Evolutionary conservation across 768 basidiomycete genomes (phyloP), one percentile per base, ranked within the genome.

Genomic region (Boletus rubroflammeus): DNA sequence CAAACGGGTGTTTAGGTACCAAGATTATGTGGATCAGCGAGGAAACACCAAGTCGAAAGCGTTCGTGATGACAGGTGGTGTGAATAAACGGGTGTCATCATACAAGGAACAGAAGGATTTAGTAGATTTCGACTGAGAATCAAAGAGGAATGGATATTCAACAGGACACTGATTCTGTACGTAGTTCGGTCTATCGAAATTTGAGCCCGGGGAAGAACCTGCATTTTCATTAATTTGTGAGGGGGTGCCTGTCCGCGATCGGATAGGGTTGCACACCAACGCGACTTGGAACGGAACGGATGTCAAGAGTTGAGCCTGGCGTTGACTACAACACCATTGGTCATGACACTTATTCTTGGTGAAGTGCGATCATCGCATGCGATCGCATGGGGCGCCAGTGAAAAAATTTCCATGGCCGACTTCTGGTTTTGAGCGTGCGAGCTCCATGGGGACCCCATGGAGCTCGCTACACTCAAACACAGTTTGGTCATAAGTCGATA

Each of bases 321-420:
- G 28, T 11, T 17, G 47, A 23, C 31, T 2, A 36, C 4, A 34
- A 29, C 14, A 3, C 34, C 25, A 31, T 26, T 41, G 14, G 54
- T 42, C 19, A 32, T 29, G 53, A 34, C 10, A 23, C n/a, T 19
- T 32, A 17, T 41, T 41, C 34, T 28, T n/a, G 35, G 21, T 17
- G 7, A 47, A 29, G 35, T 55, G 53, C 58, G 59, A 25, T 46
- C 13, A 35, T 28, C 58, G 59, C 47, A 35, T 25, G 47, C 23
- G 23, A 17, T 35, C 47, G 17, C 21, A 32, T n/a, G 47, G 17
- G 47, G 5, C 45, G 29, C 31, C 45, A n/a, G n/a, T n/a, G n/a
- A n/a, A n/a, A n/a, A n/a, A n/a, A n/a, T n/a, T n/a, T n/a, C n/a
- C n/a, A n/a, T n/a, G n/a, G n/a, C n/a, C n/a, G n/a, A n/a, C n/a